Evolutionary conservation across 805 yeast species (phyloP).

Genomic region (Starmerella powellii): DNA sequence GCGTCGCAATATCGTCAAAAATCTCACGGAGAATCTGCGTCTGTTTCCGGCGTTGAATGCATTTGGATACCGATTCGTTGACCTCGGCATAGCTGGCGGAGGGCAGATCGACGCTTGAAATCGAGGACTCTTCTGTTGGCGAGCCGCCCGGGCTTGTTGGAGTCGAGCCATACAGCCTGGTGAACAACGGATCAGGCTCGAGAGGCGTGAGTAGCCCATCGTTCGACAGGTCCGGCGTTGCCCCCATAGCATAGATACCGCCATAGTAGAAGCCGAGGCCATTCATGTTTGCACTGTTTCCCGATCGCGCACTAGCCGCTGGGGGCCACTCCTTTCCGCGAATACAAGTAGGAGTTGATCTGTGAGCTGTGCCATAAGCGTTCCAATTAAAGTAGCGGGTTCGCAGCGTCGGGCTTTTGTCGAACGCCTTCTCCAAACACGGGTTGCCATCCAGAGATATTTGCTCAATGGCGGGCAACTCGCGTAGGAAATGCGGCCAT

Average conservation of each 20-base stretch:
- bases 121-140: no score
- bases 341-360: conserved; percentile 5
- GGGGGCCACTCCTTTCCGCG: conserved; percentile 18
- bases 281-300: neutral
- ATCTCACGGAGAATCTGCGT: conserved; percentile 5
- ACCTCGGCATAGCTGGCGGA: no score
- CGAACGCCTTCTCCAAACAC: conserved; percentile 14
- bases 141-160: no score
- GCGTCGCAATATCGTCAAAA: conserved; percentile 10
- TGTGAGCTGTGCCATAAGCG: neutral
- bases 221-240: conserved; percentile 4
- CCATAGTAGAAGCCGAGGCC: conserved; percentile 16
- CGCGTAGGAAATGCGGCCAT: conserved; percentile 17
- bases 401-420: conserved; percentile 17
- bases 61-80: no score
- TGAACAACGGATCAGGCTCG: conserved; percentile 9
- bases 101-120: no score
- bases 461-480: conserved; percentile 1
- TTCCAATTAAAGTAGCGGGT: conserved; percentile 7
- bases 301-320: conserved; percentile 9
- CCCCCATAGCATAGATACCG: conserved; percentile 13
- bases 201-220: conserved; percentile 14
- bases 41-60: neutral
- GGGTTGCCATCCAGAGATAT: conserved; percentile 15
- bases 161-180: no score